A percentile compares a stretch with the other conserved stretches of the same genome.
These are phyloP conservation scores for Cordyceps tenuipes DNA, from an alignment of 2,329 filamentous ascomycete species.

Conservation along the genomic window DNA sequence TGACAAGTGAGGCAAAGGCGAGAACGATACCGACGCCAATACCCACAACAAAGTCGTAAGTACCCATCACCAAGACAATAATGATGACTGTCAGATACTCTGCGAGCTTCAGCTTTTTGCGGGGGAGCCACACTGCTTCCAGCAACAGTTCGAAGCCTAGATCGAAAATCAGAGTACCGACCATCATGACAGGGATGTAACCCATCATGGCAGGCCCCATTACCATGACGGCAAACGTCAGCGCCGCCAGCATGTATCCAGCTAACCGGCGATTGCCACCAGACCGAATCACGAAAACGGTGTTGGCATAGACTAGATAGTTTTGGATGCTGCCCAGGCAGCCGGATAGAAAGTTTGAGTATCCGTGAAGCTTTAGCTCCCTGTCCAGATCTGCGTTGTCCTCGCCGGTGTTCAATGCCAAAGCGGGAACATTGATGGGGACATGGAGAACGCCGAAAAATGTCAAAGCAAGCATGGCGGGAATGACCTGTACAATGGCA, in stretches of 20 bases:
- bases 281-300: constrained; percentile 89
- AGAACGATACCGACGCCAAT: constrained; percentile 88
- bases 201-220: constrained; percentile 83
- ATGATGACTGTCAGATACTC: constrained; percentile 86
- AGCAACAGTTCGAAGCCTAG: constrained; percentile 86
- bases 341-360: constrained; percentile 87
- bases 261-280: constrained; percentile 82
- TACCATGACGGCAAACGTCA: constrained; percentile 75
- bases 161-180: constrained; percentile 89
- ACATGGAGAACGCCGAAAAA: constrained; percentile 98
- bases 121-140: constrained; percentile 82
- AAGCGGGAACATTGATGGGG: constrained; percentile 91
- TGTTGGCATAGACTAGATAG: constrained; percentile 96
- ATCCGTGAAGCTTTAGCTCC: constrained; percentile 84
- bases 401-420: constrained; percentile 83
- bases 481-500: constrained; percentile 74
- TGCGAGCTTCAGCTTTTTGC: constrained; percentile 74
- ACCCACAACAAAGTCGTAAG: constrained; percentile 92
- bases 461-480: constrained; percentile 91
- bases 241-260: constrained; percentile 71
- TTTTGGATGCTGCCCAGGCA: constrained; percentile 85
- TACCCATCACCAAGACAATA: constrained; percentile 92
- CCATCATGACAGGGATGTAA: constrained; percentile 93
- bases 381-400: constrained; percentile 87
- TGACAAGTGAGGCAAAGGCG: constrained; percentile 82